Conservation (phyloP, 805 yeast genomes). For the Candida yuanshanica region DNA sequence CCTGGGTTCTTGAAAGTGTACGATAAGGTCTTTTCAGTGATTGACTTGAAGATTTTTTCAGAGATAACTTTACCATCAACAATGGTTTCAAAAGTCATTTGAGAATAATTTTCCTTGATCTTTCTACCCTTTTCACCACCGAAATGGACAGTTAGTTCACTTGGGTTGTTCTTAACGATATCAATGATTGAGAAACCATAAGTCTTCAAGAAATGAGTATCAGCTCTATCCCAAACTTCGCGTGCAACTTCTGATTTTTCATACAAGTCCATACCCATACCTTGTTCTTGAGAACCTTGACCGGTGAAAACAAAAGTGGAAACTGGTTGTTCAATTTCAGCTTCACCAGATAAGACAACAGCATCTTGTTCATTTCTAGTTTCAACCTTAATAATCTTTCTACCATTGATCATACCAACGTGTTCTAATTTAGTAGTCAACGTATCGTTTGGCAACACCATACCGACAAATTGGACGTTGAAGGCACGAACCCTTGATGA, state of each 20-base stretch:
- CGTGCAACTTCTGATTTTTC: conserved; percentile 86
- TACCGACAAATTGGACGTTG: conserved; percentile 85
- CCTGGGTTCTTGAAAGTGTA: conserved; percentile 88
- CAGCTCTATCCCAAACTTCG: conserved; percentile 98
- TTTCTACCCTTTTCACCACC: conserved; percentile 97
- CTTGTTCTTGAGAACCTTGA: conserved; percentile 99
- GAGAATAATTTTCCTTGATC: conserved; percentile 89
- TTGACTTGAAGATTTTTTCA: conserved; percentile 93
- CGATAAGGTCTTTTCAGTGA: conserved; percentile 73
- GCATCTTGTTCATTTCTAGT: conserved; percentile 80
- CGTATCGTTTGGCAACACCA: conserved; percentile 95
- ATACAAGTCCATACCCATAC: conserved; percentile 99
- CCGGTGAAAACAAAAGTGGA: conserved; percentile 98
- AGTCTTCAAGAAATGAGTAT: conserved; percentile 81
- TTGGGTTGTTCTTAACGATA: conserved; percentile 93
- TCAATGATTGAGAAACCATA: conserved; percentile 97
- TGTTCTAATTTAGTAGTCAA: conserved; percentile 87
- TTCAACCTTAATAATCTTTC: conserved; percentile 92
- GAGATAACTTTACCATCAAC: conserved; percentile 77
- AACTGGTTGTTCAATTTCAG: conserved; percentile 97
- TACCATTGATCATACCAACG: conserved; percentile 98
- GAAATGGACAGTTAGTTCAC: conserved; percentile 89
- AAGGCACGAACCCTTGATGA: conserved; percentile 94
- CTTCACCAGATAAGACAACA: conserved; percentile 86
- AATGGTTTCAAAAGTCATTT: conserved; percentile 96